Percentiles rank a stretch among this genome's conserved stretches.
Evolutionary conservation across 1,139 yeast species (phyloP).

Genomic region (Citeromyces siamensis): DNA sequence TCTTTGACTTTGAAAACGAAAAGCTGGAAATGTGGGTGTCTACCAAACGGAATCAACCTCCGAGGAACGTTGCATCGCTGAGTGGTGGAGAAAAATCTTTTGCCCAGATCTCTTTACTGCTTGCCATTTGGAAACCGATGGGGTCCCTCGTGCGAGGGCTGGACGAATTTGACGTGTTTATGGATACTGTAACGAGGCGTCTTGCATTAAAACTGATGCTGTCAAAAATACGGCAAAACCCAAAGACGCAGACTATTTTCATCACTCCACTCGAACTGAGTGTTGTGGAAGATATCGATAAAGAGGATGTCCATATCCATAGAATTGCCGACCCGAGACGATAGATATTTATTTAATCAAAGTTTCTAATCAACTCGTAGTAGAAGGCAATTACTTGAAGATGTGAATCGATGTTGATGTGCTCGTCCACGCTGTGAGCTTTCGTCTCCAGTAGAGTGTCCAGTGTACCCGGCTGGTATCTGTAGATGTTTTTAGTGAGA

Average conservation of each 20-base stretch:
- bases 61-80: conserved; percentile 67
- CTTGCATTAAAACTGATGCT: conserved; percentile 70
- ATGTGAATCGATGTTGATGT: conserved; percentile 36
- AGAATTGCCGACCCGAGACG: conserved; percentile 27
- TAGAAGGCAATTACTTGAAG: conserved; percentile 46
- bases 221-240: conserved; percentile 45
- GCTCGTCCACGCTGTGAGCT: conserved; percentile 55
- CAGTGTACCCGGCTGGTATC: conserved; percentile 35
- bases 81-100: conserved; percentile 98
- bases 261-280: conserved; percentile 94
- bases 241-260: conserved; percentile 75
- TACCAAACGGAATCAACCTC: conserved; percentile 43
- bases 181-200: conserved; percentile 89
- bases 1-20: conserved; percentile 43
- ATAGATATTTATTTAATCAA: no score
- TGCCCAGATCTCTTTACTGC: conserved; percentile 76
- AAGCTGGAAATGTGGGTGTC: conserved; percentile 43
- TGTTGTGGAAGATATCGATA: conserved; percentile 53
- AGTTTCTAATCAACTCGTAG: conserved; percentile 32
- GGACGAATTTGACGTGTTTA: conserved; percentile 96
- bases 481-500: conserved; percentile 58
- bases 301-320: conserved; percentile 55
- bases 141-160: conserved; percentile 76
- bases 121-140: conserved; percentile 93
- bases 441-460: conserved; percentile 9